Conservation (phyloP, 352 stramenopile genomes). For the Globisporangium rhizosaccharum region DNA sequence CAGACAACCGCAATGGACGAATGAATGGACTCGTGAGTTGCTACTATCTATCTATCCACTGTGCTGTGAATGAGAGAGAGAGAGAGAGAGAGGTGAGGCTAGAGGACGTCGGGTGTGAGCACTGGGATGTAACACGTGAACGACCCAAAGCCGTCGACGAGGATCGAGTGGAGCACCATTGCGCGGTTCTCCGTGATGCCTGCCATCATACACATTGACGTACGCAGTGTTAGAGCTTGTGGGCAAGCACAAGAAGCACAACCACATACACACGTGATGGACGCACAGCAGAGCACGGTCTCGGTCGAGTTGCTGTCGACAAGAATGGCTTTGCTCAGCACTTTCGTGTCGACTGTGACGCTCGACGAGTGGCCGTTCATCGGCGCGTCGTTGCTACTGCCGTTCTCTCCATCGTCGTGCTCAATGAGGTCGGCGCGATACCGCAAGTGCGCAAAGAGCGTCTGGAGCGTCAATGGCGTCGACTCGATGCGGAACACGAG, state of each 20-base stretch:
- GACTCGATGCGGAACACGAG: conserved; percentile 71
- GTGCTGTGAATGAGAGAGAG: not conserved
- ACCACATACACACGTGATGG: not conserved
- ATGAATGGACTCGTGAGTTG: not conserved
- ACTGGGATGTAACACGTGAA: conserved; percentile 83
- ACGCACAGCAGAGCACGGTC: conserved; percentile 66
- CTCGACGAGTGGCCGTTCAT: conserved; percentile 25
- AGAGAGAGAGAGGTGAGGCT: not conserved
- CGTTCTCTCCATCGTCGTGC: conserved; percentile 23
- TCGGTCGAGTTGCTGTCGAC: conserved; percentile 64
- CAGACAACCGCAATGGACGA: no score
- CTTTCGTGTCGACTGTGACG: conserved; percentile 75
- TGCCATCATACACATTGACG: conserved; percentile 11
- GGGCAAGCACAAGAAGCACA: not conserved
- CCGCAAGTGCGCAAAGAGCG: conserved; percentile 66
- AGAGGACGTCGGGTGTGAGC: conserved; percentile 50
- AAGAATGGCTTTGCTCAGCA: conserved; percentile 72
- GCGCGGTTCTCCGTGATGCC: conserved; percentile 74
- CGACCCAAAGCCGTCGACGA: conserved; percentile 69
- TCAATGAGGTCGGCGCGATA: conserved; percentile 74
- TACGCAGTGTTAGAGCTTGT: not conserved
- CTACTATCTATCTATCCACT: not conserved
- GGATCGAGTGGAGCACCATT: conserved; percentile 75
- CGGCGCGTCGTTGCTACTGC: not conserved
- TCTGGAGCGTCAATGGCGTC: conserved; percentile 63